Evolutionary conservation across 805 yeast species (phyloP).

Genomic region (Tetrapisispora iriomotensis): DNA sequence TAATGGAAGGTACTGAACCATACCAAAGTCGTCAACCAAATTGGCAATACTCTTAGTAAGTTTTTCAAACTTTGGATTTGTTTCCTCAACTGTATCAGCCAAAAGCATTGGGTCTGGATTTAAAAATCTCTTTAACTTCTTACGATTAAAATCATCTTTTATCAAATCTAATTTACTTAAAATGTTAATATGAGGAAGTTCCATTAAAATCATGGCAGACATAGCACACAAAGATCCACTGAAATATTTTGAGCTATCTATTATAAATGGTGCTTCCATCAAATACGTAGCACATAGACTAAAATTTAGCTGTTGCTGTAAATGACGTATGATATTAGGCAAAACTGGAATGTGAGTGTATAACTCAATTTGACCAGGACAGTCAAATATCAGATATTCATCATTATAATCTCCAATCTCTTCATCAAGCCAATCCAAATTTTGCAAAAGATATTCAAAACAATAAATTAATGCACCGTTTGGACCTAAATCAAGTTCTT

Average conservation of each 20-base stretch:
- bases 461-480: slow-evolving; percentile 92
- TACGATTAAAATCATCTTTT: slow-evolving; percentile 64
- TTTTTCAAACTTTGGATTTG: slow-evolving; percentile 50
- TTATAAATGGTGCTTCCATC: slow-evolving; percentile 86
- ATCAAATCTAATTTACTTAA: slow-evolving; percentile 80
- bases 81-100: slow-evolving; percentile 35
- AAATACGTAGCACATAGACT: slow-evolving; percentile 87
- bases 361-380: slow-evolving; percentile 94
- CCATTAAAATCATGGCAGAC: slow-evolving; percentile 95
- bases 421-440: slow-evolving; percentile 94
- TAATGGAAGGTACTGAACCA: slow-evolving; percentile 93
- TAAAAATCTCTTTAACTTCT: slow-evolving; percentile 70
- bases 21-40: slow-evolving; percentile 93
- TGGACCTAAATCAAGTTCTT: slow-evolving; percentile 86
- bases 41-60: slow-evolving; percentile 78
- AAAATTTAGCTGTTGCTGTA: slow-evolving; percentile 70
- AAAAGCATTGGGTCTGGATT: slow-evolving; percentile 86
- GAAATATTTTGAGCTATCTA: slow-evolving; percentile 85
- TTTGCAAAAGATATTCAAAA: slow-evolving; percentile 80
- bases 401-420: slow-evolving; percentile 94
- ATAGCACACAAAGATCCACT: slow-evolving; percentile 94
- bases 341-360: slow-evolving; percentile 91
- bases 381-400: slow-evolving; percentile 87
- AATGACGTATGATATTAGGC: slow-evolving; percentile 80
- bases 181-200: slow-evolving; percentile 88